These are phyloP conservation scores for Lactarius vividus DNA, from an alignment of 768 basidiomycete genomes.

Conservation along the genomic window DNA sequence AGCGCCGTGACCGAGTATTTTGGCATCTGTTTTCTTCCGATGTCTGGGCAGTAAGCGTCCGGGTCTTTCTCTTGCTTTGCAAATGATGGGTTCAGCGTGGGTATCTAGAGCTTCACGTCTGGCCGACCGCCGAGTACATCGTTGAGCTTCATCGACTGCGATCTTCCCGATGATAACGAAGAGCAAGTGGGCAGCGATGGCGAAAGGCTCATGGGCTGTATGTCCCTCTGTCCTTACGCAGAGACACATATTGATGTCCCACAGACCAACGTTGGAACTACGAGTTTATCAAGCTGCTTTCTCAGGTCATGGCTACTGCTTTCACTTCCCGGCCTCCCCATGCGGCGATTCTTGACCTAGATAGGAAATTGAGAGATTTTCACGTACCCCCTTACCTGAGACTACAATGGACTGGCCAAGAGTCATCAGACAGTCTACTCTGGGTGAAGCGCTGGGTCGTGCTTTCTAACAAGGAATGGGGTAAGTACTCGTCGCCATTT, in stretches of 20 bases:
- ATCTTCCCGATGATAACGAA: slow-evolving; percentile 28
- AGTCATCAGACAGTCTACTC: slow-evolving; percentile 6
- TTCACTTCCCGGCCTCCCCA: slow-evolving; percentile 46
- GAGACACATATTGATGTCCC: neutral
- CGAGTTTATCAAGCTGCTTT: slow-evolving; percentile 49
- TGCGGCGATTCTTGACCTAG: slow-evolving; percentile 51
- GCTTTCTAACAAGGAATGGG: slow-evolving; percentile 33
- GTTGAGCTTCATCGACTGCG: slow-evolving; percentile 31
- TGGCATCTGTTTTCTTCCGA: slow-evolving; percentile 69
- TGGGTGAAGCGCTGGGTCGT: slow-evolving; percentile 26
- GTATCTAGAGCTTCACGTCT: slow-evolving; percentile 31
- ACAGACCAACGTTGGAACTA: slow-evolving; percentile 53
- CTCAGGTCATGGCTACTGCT: slow-evolving; percentile 37
- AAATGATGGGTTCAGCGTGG: neutral
- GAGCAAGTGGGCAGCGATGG: slow-evolving; percentile 11
- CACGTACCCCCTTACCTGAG: slow-evolving; percentile 45
- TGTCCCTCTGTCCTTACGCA: neutral
- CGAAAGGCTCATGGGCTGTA: slow-evolving; percentile 20
- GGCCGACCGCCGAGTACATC: slow-evolving; percentile 32
- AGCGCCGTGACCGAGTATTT: slow-evolving; percentile 55
- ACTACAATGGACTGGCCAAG: slow-evolving; percentile 35
- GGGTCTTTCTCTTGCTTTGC: neutral
- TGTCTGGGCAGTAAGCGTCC: slow-evolving; percentile 50
- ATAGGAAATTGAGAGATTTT: slow-evolving; percentile 61
- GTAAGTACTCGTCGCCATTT: slow-evolving; percentile 29